Evolutionary conservation across 768 basidiomycete genomes (phyloP).

Genomic region (Wakefieldia striispora): DNA sequence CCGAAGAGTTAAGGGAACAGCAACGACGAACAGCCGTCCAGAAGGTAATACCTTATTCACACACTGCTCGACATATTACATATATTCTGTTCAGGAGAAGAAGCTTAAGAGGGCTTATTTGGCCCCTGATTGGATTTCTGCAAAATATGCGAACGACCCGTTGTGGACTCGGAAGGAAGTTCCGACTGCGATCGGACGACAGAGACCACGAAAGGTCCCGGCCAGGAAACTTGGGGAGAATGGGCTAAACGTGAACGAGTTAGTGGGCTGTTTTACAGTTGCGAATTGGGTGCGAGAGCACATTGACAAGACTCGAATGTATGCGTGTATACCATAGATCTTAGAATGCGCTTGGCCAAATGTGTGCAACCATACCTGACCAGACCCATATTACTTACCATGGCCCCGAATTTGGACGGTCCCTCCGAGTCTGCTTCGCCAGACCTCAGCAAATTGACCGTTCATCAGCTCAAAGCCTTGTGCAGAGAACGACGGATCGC

Average conservation of each 20-base stretch:
- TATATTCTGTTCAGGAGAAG: conserved; percentile 6
- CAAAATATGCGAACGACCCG: conserved; percentile 18
- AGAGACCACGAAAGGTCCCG: conserved; percentile 15
- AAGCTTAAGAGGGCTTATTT: conserved; percentile 11
- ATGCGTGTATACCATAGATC: background rate
- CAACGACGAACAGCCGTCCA: conserved; percentile 10
- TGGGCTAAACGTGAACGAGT: conserved; percentile 9
- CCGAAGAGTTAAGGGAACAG: conserved; percentile 25
- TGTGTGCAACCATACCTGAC: background rate
- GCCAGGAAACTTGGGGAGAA: conserved; percentile 13
- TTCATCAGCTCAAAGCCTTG: conserved; percentile 60
- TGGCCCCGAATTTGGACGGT: no score
- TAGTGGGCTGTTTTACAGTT: conserved; percentile 18
- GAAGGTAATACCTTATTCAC: conserved; percentile 13
- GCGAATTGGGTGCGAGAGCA: conserved; percentile 18
- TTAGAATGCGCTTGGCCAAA: no score
- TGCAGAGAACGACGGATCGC: conserved; percentile 62
- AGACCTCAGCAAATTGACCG: conserved; percentile 43
- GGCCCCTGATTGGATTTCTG: conserved; percentile 26
- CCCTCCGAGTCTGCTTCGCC: background rate
- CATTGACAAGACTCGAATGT: background rate
- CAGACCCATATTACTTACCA: no score
- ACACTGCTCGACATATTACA: background rate
- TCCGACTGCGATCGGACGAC: background rate
- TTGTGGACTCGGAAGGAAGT: conserved; percentile 14